phyloP scores from a whole-genome alignment of 495 filamentous ascomycete genomes.

The Paragyromitra xinjiangensis region DNA sequence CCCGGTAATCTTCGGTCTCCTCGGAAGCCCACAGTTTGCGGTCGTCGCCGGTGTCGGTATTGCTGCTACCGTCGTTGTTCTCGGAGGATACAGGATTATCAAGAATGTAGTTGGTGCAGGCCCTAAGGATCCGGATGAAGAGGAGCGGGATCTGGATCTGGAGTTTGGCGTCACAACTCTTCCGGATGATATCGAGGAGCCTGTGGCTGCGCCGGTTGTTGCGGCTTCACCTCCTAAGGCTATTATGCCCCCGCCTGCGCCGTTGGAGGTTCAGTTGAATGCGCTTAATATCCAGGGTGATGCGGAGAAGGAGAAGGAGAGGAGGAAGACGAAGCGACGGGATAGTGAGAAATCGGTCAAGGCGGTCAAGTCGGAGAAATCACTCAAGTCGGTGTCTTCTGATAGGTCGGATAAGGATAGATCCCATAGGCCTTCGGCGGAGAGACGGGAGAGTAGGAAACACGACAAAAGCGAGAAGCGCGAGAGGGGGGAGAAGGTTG shows the following conservation, averaged over 20 bases:
- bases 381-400: slow-evolving; percentile 28
- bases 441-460: slow-evolving; percentile 40
- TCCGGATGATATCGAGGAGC: slow-evolving; percentile 41
- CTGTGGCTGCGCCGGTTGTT: not conserved
- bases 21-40: slow-evolving; percentile 88
- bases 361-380: slow-evolving; percentile 26
- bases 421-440: slow-evolving; percentile 33
- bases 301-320: slow-evolving; percentile 29
- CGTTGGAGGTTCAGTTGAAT: slow-evolving; percentile 21
- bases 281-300: slow-evolving; percentile 12
- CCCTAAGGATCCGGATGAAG: slow-evolving; percentile 61
- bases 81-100: slow-evolving; percentile 96
- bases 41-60: slow-evolving; percentile 89
- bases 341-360: slow-evolving; percentile 40
- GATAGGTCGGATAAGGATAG: slow-evolving; percentile 34
- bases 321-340: slow-evolving; percentile 24
- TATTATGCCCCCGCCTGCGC: slow-evolving; percentile 37
- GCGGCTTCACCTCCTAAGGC: not conserved
- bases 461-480: slow-evolving; percentile 13
- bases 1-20: slow-evolving; percentile 84
- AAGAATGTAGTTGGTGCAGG: slow-evolving; percentile 72
- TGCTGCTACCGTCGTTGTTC: slow-evolving; percentile 89
- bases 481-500: slow-evolving; percentile 25
- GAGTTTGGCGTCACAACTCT: slow-evolving; percentile 46
- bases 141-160: slow-evolving; percentile 64